Percentiles rank a stretch among this genome's conserved stretches.
phyloP scores from a whole-genome alignment of 202 grass and related monocot species.

The Setaria italica region DNA sequence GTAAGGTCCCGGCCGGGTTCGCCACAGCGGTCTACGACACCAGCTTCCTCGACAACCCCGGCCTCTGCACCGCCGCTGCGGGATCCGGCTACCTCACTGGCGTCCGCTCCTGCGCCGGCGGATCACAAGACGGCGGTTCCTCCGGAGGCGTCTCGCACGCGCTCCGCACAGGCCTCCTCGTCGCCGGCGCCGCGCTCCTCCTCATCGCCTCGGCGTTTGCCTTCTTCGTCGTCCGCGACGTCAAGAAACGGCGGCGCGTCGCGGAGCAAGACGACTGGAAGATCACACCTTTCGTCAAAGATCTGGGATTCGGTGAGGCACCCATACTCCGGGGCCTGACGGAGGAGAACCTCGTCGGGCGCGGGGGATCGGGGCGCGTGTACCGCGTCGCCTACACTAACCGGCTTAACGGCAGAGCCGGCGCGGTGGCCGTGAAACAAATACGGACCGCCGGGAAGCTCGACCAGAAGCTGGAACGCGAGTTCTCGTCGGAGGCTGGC shows the following conservation, averaged over 20 bases:
- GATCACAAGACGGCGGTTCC: slow-evolving; percentile 20
- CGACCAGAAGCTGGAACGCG: slow-evolving; percentile 62
- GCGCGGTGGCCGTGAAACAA: slow-evolving; percentile 81
- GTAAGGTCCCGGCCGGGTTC: slow-evolving; percentile 59
- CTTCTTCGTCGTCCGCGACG: slow-evolving; percentile 51
- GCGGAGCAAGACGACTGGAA: slow-evolving; percentile 58
- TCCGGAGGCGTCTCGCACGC: slow-evolving; percentile 49
- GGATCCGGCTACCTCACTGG: slow-evolving; percentile 38
- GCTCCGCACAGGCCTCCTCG: slow-evolving; percentile 52
- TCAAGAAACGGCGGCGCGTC: slow-evolving; percentile 40
- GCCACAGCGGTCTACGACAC: slow-evolving; percentile 49
- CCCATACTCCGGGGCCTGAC: slow-evolving; percentile 56
- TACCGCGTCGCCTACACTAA: slow-evolving; percentile 62
- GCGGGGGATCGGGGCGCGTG: slow-evolving; percentile 71
- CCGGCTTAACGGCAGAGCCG: slow-evolving; percentile 38
- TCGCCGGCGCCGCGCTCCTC: slow-evolving; percentile 40
- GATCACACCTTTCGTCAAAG: slow-evolving; percentile 66
- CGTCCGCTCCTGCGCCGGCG: slow-evolving; percentile 49
- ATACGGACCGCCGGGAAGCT: slow-evolving; percentile 52
- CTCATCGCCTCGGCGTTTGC: slow-evolving; percentile 51
- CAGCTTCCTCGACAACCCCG: slow-evolving; percentile 80
- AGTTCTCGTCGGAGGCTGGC: slow-evolving; percentile 77
- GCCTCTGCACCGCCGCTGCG: slow-evolving; percentile 52
- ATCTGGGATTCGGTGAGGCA: slow-evolving; percentile 60
- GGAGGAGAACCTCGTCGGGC: slow-evolving; percentile 77